phyloP scores from a whole-genome alignment of 1,284 basidiomycete species.

The Trichosporon sp. region DNA sequence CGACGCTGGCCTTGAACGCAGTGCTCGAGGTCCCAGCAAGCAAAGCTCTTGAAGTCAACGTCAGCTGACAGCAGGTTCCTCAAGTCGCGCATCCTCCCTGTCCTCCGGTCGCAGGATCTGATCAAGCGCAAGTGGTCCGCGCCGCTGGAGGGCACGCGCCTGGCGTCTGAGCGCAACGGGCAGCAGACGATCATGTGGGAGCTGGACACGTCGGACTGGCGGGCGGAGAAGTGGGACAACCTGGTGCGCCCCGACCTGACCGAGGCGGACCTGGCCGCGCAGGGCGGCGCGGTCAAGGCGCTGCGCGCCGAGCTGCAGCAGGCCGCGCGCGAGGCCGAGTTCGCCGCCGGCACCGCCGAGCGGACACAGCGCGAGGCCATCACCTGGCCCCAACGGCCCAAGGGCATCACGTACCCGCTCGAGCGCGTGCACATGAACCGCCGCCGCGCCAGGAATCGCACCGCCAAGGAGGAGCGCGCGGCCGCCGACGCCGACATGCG shows the following conservation, averaged over 20 bases:
- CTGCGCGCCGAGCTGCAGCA: slow-evolving; percentile 4
- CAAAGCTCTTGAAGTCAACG: too few species aligned
- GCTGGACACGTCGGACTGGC: background rate
- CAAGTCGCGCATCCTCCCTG: slow-evolving; percentile 40
- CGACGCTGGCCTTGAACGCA: too few species aligned
- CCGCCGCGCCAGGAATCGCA: slow-evolving; percentile 24
- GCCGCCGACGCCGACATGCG: slow-evolving; percentile 11
- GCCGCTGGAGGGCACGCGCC: background rate
- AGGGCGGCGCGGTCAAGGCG: background rate
- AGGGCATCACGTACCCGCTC: slow-evolving; percentile 30
- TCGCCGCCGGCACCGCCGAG: background rate
- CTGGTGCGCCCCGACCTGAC: background rate
- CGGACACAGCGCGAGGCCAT: slow-evolving; percentile 28
- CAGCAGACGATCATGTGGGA: slow-evolving; percentile 13
- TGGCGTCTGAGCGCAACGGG: background rate
- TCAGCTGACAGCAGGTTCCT: slow-evolving; percentile 35
- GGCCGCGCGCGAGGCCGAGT: background rate
- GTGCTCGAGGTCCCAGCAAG: background rate
- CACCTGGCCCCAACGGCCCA: slow-evolving; percentile 29
- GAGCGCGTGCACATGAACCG: slow-evolving; percentile 38
- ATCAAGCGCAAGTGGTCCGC: slow-evolving; percentile 24
- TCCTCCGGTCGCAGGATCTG: slow-evolving; percentile 35
- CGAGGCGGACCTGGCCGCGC: slow-evolving; percentile 9
- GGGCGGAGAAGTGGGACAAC: slow-evolving; percentile 1
- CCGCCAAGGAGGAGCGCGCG: slow-evolving; percentile 28